Percentiles rank a stretch among this genome's conserved stretches.
These are phyloP conservation scores for Aspergillus ostianus DNA, from an alignment of 495 filamentous ascomycete species.

Conservation along the genomic window DNA sequence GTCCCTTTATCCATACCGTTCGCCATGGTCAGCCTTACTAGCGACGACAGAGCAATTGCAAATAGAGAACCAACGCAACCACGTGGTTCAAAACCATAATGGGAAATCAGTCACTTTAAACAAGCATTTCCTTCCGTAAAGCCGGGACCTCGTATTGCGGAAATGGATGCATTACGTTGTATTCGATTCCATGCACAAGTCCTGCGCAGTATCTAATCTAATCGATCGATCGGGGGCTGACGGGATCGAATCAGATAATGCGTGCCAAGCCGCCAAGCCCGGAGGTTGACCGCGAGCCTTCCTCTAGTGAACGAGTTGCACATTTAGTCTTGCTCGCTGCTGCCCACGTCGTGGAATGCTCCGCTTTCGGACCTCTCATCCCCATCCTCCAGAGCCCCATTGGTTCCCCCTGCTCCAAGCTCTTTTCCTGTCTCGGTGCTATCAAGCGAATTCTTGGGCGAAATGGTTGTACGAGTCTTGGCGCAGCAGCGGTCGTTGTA, in stretches of 20 bases:
- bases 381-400: background rate
- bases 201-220: background rate
- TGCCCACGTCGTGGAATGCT: background rate
- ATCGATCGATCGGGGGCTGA: background rate
- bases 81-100: background rate
- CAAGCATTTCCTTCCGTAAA: background rate
- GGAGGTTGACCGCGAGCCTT: constrained; percentile 3
- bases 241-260: constrained; percentile 23
- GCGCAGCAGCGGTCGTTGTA: background rate
- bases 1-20: background rate
- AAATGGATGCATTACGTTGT: background rate
- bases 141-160: background rate
- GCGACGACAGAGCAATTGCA: background rate
- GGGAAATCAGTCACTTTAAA: background rate
- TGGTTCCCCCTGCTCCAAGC: background rate
- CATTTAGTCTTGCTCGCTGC: background rate
- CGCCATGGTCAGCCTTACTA: background rate
- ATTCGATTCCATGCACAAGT: too few species aligned
- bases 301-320: background rate
- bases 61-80: background rate
- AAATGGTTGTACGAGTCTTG: background rate
- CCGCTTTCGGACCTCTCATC: background rate
- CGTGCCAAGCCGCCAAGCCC: constrained; percentile 17
- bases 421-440: background rate
- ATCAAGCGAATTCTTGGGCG: background rate